These are phyloP conservation scores for Solanum piurae DNA, from an alignment of 257 asterid species.

Conservation along the genomic window DNA sequence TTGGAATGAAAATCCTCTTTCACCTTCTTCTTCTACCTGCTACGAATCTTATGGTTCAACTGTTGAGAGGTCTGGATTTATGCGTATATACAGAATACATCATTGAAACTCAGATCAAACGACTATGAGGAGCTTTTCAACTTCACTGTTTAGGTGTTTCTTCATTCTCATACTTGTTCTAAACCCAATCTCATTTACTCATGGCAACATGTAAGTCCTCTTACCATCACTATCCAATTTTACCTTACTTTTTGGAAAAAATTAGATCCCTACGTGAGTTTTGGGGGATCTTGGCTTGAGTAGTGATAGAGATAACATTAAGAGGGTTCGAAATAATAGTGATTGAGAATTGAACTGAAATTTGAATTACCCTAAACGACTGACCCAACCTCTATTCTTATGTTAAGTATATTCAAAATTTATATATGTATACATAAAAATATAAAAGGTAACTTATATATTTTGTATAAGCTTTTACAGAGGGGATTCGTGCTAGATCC, in stretches of 20 bases:
- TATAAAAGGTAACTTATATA: neutral
- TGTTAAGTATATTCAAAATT: neutral
- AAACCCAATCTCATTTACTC: neutral
- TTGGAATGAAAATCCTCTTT: neutral
- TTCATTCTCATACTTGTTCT: neutral
- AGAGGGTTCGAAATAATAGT: neutral
- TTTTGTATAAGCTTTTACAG: neutral
- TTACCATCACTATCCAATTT: neutral
- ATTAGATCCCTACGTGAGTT: neutral
- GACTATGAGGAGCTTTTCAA: neutral
- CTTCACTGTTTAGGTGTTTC: neutral
- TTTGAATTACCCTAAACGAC: neutral
- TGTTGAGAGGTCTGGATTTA: neutral
- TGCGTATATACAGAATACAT: neutral
- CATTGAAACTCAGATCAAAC: neutral
- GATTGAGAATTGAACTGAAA: neutral
- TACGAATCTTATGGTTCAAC: neutral
- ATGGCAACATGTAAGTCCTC: conserved; percentile 8
- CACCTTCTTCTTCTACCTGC: neutral
- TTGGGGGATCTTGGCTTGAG: neutral
- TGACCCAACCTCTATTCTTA: neutral
- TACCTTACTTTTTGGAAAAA: neutral
- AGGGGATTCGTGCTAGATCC: neutral
- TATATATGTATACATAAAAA: too few relatives aligned
- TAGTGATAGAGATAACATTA: neutral